Evolutionary conservation across 306 rosid genomes (phyloP).

Genomic region (Vigna trinervia): DNA sequence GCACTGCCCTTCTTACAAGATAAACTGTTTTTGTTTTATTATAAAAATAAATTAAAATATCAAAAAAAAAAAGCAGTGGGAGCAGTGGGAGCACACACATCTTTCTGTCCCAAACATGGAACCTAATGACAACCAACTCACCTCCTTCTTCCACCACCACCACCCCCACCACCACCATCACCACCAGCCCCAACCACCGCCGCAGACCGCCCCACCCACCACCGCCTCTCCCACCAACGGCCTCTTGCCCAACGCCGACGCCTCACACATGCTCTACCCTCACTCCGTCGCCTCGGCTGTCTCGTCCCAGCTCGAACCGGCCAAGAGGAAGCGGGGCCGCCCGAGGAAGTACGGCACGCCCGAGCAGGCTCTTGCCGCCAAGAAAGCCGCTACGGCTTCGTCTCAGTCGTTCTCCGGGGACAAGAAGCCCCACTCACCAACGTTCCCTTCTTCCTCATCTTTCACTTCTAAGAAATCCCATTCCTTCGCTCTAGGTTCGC

Average conservation of each 20-base stretch:
- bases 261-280: conserved; percentile 69
- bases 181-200: conserved; percentile 43
- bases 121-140: conserved; percentile 85
- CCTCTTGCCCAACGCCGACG: conserved; percentile 57
- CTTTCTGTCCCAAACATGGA: conserved; percentile 63
- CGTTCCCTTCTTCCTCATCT: conserved; percentile 57
- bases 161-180: conserved; percentile 46
- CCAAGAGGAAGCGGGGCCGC: conserved; percentile 86
- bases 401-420: conserved; percentile 70
- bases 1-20: conserved; percentile 12
- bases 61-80: conserved; percentile 33
- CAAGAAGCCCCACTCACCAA: conserved; percentile 52
- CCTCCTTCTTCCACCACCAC: conserved; percentile 73
- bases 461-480: conserved; percentile 70
- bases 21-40: conserved; percentile 40
- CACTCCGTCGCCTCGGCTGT: conserved; percentile 78
- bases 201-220: conserved; percentile 23
- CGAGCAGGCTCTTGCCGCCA: conserved; percentile 87
- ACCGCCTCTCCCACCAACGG: conserved; percentile 71
- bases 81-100: conserved; percentile 46
- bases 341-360: conserved; percentile 92
- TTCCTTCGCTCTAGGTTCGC: conserved; percentile 61
- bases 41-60: conserved; percentile 6
- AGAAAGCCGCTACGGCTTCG: conserved; percentile 78
- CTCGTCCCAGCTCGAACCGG: conserved; percentile 66